Evolutionary conservation across 208 protist species (phyloP), one percentile per base, ranked within the genome.

Genomic region (Leishmania gerbilli): DNA sequence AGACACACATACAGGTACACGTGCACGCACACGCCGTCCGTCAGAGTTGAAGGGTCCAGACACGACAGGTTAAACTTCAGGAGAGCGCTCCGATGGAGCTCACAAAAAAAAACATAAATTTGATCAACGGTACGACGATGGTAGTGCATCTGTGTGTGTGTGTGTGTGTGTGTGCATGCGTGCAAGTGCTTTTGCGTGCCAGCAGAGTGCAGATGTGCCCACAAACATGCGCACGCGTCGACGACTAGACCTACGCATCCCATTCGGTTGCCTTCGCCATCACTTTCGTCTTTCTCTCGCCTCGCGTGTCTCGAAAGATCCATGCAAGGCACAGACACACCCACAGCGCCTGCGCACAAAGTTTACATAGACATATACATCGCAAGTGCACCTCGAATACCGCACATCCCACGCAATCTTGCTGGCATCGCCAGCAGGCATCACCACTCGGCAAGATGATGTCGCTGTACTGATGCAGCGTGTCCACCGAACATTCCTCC

Each of bases 41-140:
- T 88, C 84, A 90, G 84, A 90, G 79, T 87, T 90, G 87, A 90
- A 88, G 84, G 82, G 79, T 87, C 86, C 84, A 79, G 82, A 80
- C 79, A 78, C 71, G 72, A 83, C 81, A 64, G 58, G 58, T 64
- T 15, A 17, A 64, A 34, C 27, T 15, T 24, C 58, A 64, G 15
- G 27, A 17, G 68, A 76, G 69, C 34, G 24, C 27, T 84, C 85
- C 83, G 85, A 83, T 81, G 81, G 86, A 82, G 86, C 80, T 86
- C 79, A 82, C 69, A 82, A 67, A 76, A 37, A 82, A 67, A 76
- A 37, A 47, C 62, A 81, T 77, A 51, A 82, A 80, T 56, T 45
- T 80, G 31, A 79, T 84, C 82, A 89, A 47, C 56, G 58, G 58
- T 31, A 64, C 27, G 8, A 64, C 58, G 27, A 27, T 15, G 27